Evolutionary conservation across 345 rosid species (phyloP), one percentile per base, ranked within the genome.

Genomic region (Lepidium aucheri): DNA sequence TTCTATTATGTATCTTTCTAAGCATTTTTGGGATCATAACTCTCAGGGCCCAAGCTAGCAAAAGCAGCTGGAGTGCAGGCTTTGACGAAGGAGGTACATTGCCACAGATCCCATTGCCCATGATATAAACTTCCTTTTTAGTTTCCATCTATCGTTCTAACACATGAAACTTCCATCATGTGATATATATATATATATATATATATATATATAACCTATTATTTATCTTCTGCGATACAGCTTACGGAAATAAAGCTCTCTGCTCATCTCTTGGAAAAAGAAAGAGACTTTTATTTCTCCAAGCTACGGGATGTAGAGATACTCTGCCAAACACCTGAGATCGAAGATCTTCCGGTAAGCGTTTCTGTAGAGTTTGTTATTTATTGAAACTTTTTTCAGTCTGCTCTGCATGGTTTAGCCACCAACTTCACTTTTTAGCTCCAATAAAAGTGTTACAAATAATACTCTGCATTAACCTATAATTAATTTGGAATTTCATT

Each of bases 281-380:
- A 94, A 71, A 84, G 96, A 71, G 95, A 94, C 66, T 94, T 94
- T 74, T 94, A 94, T 89, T 80, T 85, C 74, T 81, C 90, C 8
- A 94, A 94, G 76, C 67, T 90, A 53, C 82, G 97, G 47, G 95
- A 88, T 68, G 80, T 94, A 24, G 95, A 90, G 72, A 72, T 86
- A 63, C 88, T 88, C 36, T 90, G 99, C 74, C 97, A 88, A 80
- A 67, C 82, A 69, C 88, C 95, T 9, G 86, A 79, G 30, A 33
- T 84, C 38, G 96, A 86, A 65, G 70, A 76, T 59, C 15, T 85
- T 45, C 91, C 95, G 12, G 99, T 70, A 80, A 87, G 54, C 20
- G 0, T 38, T 63, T 8, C 49, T 8, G 8, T 61, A 43, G 11
- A 15, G 61, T n/a, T 9, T 59, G 41, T 50, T 47, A 2, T 9